Percentiles rank a stretch among this genome's conserved stretches.
phyloP scores from a whole-genome alignment of 148 eudicot species.

The Limonium bicolor region DNA sequence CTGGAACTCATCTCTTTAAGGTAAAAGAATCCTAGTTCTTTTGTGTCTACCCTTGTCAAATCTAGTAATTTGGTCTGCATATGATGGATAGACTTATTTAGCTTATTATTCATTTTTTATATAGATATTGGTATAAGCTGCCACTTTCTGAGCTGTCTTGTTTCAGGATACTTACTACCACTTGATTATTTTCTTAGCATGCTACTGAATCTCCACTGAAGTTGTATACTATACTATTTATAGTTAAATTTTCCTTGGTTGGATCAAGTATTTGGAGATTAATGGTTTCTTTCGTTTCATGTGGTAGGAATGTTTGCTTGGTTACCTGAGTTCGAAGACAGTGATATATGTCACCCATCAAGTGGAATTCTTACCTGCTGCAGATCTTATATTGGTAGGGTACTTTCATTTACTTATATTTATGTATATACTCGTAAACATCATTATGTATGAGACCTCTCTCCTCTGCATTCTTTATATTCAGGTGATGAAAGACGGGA shows the following conservation, averaged over 20 bases:
- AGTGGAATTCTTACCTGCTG: constrained; percentile 32
- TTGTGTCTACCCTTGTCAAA: not conserved
- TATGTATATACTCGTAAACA: not conserved
- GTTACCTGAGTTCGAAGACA: constrained; percentile 21
- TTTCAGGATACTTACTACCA: too few species aligned
- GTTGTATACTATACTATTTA: not conserved
- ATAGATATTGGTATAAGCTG: not conserved
- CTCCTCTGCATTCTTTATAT: not conserved
- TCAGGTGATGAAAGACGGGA: constrained; percentile 40
- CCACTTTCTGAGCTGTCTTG: too few species aligned
- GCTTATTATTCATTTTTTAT: not conserved
- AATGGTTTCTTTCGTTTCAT: not conserved
- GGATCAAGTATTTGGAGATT: not conserved
- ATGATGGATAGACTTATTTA: too few species aligned
- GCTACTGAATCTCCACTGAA: too few species aligned
- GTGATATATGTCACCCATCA: constrained; percentile 32
- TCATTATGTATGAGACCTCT: not conserved
- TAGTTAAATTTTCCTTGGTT: not conserved
- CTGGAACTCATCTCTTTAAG: constrained; percentile 32
- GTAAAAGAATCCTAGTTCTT: not conserved
- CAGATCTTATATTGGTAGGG: constrained; percentile 37
- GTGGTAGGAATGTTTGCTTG: constrained; percentile 32
- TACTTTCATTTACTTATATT: not conserved
- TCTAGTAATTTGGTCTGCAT: not conserved
- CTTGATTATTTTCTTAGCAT: too few species aligned